Evolutionary conservation across 2,329 filamentous ascomycete genomes (phyloP).

Genomic region (Keithomyces neogunnii): DNA sequence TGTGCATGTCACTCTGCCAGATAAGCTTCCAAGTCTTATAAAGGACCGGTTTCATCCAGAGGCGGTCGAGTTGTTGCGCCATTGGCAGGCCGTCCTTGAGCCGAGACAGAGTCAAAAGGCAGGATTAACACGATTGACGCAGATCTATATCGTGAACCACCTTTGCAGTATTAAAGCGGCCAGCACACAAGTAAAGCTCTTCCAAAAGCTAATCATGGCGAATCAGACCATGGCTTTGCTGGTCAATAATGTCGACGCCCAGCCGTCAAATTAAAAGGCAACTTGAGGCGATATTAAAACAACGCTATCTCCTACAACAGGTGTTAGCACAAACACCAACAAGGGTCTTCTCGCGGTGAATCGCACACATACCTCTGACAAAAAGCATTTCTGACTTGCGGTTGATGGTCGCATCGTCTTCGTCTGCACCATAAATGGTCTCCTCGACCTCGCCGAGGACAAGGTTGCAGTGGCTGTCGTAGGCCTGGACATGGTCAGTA

Average conservation of each 20-base stretch:
- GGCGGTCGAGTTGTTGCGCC: no score
- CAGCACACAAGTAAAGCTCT: no score
- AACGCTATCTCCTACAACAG: conserved; percentile 55
- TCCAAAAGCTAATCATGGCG: neutral
- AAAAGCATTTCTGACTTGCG: conserved; percentile 99
- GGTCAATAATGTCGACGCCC: conserved; percentile 2
- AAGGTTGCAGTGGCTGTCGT: conserved; percentile 97
- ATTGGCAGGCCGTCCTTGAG: no score
- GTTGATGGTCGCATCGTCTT: conserved; percentile 89
- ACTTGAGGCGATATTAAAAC: conserved; percentile 61
- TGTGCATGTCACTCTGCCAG: no score
- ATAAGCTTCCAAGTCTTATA: no score
- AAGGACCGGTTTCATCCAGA: no score
- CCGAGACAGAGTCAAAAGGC: no score
- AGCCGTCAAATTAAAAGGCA: conserved; percentile 24
- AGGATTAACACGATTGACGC: no score
- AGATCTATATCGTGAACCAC: no score
- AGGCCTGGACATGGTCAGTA: conserved; percentile 54
- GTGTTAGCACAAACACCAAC: neutral
- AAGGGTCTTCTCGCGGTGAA: no score
- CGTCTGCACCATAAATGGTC: conserved; percentile 89
- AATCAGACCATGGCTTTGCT: neutral
- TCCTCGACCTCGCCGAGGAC: conserved; percentile 95
- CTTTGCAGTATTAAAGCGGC: no score
- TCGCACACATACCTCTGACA: conserved; percentile 54